Evolutionary conservation across 2,329 filamentous ascomycete species (phyloP).

Genomic region (Fusarium lyarnte): DNA sequence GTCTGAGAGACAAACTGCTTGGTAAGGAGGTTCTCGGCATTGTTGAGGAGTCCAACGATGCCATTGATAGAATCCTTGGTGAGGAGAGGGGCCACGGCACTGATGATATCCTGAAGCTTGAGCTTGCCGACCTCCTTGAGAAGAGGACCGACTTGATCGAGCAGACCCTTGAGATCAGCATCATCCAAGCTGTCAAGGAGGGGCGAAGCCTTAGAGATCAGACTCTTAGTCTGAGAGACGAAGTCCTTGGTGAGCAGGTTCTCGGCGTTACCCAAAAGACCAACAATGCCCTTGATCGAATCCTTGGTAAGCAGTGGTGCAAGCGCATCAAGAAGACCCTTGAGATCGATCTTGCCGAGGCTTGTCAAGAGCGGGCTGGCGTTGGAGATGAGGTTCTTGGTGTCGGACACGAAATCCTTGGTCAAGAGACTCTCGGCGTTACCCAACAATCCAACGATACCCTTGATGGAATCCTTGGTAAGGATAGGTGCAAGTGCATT

Average conservation of each 20-base stretch:
- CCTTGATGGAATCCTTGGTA: conserved; percentile 46
- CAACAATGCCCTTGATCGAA: conserved; percentile 46
- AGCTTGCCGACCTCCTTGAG: conserved; percentile 47
- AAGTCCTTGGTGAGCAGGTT: conserved; percentile 42
- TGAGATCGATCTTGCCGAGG: conserved; percentile 48
- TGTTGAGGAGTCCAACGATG: conserved; percentile 47
- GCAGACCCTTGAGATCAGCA: conserved; percentile 46
- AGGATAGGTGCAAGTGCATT: conserved; percentile 41
- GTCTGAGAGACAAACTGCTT: conserved; percentile 42
- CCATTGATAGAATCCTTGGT: conserved; percentile 46
- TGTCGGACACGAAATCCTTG: conserved; percentile 32
- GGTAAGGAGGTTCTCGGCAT: conserved; percentile 45
- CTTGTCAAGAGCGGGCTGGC: conserved; percentile 46
- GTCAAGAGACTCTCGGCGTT: conserved; percentile 46
- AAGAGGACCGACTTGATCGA: conserved; percentile 48
- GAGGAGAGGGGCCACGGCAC: conserved; percentile 44
- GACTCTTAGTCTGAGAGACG: conserved; percentile 38
- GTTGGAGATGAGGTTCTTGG: conserved; percentile 40
- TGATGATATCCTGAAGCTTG: conserved; percentile 44
- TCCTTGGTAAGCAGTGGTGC: conserved; percentile 45
- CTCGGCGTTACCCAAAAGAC: conserved; percentile 48
- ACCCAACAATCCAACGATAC: conserved; percentile 44
- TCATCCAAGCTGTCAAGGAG: conserved; percentile 47
- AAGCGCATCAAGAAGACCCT: conserved; percentile 39
- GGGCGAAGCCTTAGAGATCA: conserved; percentile 44